Evolutionary conservation across 352 stramenopile genomes (phyloP).

Genomic region (Saprolegnia diclina): DNA sequence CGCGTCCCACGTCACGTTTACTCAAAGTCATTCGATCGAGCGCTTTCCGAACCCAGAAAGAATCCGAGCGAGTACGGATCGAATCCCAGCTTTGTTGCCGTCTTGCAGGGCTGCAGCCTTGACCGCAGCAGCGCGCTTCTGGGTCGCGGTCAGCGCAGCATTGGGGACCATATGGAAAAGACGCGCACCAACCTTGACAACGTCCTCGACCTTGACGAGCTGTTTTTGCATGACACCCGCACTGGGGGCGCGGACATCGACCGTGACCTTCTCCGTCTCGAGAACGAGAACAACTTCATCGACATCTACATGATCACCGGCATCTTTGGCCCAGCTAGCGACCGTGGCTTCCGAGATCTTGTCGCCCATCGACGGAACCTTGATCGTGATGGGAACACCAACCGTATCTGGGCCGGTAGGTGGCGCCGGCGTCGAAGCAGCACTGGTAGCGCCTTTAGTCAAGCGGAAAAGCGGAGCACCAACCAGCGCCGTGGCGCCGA

Average conservation of each 20-base stretch:
- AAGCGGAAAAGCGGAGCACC: constrained; percentile 90
- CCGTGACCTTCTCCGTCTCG: constrained; percentile 94
- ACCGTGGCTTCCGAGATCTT: constrained; percentile 97
- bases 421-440: constrained; percentile 4
- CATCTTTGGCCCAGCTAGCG: constrained; percentile 89
- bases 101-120: constrained; percentile 30
- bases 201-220: constrained; percentile 91
- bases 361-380: constrained; percentile 83
- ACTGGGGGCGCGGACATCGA: constrained; percentile 86
- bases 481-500: constrained; percentile 94
- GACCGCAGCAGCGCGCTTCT: constrained; percentile 27
- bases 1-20: too few species aligned
- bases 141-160: constrained; percentile 34
- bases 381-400: constrained; percentile 38
- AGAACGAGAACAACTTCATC: constrained; percentile 96
- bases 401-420: too few species aligned
- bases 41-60: too few species aligned
- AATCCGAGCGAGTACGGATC: too few species aligned
- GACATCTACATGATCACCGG: constrained; percentile 87
- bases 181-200: constrained; percentile 89
- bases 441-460: constrained; percentile 60
- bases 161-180: constrained; percentile 88
- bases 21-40: too few species aligned
- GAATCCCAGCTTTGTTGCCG: too few species aligned
- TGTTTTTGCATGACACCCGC: constrained; percentile 86